Conservation (phyloP, 345 rosid species). For the Lepidium africanum region DNA sequence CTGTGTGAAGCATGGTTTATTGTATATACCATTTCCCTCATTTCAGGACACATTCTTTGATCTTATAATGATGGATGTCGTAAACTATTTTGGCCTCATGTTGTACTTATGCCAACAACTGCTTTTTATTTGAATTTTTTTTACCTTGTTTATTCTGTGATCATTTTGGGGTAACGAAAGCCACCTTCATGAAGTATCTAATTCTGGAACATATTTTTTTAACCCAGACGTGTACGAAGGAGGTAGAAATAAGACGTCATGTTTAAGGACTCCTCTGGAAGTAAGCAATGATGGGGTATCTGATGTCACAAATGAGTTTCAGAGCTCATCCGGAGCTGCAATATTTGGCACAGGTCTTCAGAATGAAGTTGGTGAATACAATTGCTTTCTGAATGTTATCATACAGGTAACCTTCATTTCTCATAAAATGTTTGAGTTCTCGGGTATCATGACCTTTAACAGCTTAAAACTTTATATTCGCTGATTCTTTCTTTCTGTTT, state of each 20-base stretch:
- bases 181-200: constrained; percentile 2
- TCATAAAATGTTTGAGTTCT: constrained; percentile 1
- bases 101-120: neutral
- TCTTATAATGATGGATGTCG: neutral
- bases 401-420: constrained; percentile 59
- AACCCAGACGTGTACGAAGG: constrained; percentile 60
- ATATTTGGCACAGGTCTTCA: constrained; percentile 75
- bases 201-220: constrained; percentile 15
- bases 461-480: neutral
- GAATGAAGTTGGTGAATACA: constrained; percentile 95
- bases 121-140: neutral
- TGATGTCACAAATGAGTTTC: constrained; percentile 28
- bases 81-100: neutral
- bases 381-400: constrained; percentile 94
- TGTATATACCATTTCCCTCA: neutral
- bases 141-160: neutral
- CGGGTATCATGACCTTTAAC: neutral
- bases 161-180: neutral
- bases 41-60: neutral
- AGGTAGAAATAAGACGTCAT: constrained; percentile 38
- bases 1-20: neutral
- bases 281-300: constrained; percentile 21
- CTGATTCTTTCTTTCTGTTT: neutral
- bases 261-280: constrained; percentile 31
- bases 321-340: constrained; percentile 32